Conservation (phyloP, 257 asterid species). For the Lavandula angustifolia region DNA sequence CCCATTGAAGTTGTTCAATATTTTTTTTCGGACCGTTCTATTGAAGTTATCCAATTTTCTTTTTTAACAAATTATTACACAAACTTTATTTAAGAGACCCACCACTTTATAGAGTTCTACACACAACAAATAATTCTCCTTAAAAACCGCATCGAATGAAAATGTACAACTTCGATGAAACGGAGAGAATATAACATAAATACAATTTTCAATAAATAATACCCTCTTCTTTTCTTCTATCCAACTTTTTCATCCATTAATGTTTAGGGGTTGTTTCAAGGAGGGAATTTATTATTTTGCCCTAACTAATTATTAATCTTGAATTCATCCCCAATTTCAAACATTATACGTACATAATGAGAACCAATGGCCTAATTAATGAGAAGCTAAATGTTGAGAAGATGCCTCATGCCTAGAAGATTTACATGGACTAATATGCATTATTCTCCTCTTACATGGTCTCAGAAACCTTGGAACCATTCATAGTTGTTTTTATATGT, state of each 20-base stretch:
- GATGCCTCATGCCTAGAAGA: constrained; percentile 24
- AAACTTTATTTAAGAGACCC: too few species aligned
- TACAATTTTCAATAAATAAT: neutral
- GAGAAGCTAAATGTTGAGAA: constrained; percentile 33
- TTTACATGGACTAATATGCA: constrained; percentile 6
- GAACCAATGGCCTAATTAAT: constrained; percentile 32
- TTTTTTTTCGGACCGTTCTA: too few species aligned
- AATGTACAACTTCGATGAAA: too few species aligned
- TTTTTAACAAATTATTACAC: too few species aligned
- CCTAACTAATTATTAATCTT: too few species aligned
- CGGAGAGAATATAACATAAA: too few species aligned
- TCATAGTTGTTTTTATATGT: constrained; percentile 31
- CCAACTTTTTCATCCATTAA: constrained; percentile 13
- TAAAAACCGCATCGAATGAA: too few species aligned
- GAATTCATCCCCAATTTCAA: neutral
- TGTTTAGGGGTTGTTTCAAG: constrained; percentile 23
- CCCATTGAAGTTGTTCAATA: too few species aligned
- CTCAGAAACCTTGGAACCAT: constrained; percentile 34
- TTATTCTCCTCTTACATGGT: constrained; percentile 35
- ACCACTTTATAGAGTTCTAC: too few species aligned
- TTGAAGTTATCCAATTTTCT: too few species aligned
- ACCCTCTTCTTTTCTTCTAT: constrained; percentile 19
- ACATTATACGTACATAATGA: constrained; percentile 12
- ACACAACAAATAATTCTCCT: too few species aligned
- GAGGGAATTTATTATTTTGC: too few species aligned